phyloP scores from a whole-genome alignment of 2,329 filamentous ascomycete genomes.

The Cladosporium sp. region DNA sequence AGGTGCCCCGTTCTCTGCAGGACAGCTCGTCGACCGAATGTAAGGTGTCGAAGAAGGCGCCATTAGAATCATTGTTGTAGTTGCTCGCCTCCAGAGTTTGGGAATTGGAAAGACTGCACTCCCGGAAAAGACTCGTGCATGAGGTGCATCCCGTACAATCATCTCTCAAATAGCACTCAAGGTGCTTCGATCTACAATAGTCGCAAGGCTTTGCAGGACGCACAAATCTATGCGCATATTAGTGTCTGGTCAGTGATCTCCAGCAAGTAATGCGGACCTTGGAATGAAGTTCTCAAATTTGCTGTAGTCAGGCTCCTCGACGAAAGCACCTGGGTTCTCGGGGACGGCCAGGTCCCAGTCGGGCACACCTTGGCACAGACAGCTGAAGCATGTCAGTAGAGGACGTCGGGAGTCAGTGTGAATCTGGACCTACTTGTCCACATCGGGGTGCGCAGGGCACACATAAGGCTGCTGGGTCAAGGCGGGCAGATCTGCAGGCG shows the following conservation, averaged over 20 bases:
- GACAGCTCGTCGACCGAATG: constrained; percentile 40
- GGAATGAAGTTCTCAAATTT: constrained; percentile 44
- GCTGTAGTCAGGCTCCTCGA: constrained; percentile 29
- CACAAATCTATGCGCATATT: constrained; percentile 24
- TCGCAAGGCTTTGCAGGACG: constrained; percentile 42
- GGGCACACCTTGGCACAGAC: constrained; percentile 17
- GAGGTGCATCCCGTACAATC: constrained; percentile 39
- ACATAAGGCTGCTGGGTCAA: neutral
- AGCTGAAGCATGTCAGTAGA: constrained; percentile 9
- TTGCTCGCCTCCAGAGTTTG: constrained; percentile 24
- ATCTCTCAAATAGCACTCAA: constrained; percentile 40
- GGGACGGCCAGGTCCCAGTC: constrained; percentile 13
- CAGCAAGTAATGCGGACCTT: neutral
- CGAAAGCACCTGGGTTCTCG: neutral
- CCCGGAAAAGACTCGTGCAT: constrained; percentile 43
- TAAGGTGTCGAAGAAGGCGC: constrained; percentile 42
- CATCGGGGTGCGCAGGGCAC: constrained; percentile 14
- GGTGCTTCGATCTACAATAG: constrained; percentile 41
- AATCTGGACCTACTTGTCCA: constrained; percentile 6
- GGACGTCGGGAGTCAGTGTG: neutral
- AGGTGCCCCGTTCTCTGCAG: constrained; percentile 26
- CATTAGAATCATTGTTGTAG: constrained; percentile 18
- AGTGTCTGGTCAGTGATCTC: neutral
- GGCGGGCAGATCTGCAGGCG: constrained; percentile 2
- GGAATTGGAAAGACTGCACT: constrained; percentile 40